These are phyloP conservation scores for Baorangia bicolor DNA, from an alignment of 768 basidiomycete species.

Conservation along the genomic window DNA sequence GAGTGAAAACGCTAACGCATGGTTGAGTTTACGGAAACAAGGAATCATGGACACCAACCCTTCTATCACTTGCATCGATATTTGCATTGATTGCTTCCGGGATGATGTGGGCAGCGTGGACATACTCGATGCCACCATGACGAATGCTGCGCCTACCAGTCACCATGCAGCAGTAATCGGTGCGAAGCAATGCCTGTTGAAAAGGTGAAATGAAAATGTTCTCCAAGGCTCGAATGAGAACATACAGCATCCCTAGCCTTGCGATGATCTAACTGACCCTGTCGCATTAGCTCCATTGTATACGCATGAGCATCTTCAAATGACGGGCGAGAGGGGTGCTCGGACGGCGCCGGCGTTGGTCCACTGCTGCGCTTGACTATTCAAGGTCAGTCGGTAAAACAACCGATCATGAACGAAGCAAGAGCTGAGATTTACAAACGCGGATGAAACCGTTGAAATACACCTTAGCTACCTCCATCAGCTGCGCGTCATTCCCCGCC, in stretches of 20 bases:
- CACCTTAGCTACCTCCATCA: neutral
- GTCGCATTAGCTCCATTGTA: neutral
- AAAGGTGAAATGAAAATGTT: too few relatives aligned
- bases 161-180: too few relatives aligned
- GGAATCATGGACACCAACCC: too few relatives aligned
- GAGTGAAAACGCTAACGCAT: too few relatives aligned
- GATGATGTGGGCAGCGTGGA: constrained; percentile 2
- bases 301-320: neutral
- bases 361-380: neutral
- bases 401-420: too few relatives aligned
- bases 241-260: neutral
- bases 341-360: neutral
- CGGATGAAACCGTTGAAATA: neutral
- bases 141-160: too few relatives aligned
- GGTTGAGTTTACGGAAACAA: too few relatives aligned
- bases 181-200: too few relatives aligned
- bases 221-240: too few relatives aligned
- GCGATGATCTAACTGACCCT: neutral
- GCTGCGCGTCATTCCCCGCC: neutral
- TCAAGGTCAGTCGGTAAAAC: neutral
- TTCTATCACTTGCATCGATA: neutral
- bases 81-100: neutral
- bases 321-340: neutral
- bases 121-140: too few relatives aligned
- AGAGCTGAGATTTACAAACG: neutral